phyloP scores from a whole-genome alignment of 2,329 filamentous ascomycete species.

The Colletotrichum truncatum region DNA sequence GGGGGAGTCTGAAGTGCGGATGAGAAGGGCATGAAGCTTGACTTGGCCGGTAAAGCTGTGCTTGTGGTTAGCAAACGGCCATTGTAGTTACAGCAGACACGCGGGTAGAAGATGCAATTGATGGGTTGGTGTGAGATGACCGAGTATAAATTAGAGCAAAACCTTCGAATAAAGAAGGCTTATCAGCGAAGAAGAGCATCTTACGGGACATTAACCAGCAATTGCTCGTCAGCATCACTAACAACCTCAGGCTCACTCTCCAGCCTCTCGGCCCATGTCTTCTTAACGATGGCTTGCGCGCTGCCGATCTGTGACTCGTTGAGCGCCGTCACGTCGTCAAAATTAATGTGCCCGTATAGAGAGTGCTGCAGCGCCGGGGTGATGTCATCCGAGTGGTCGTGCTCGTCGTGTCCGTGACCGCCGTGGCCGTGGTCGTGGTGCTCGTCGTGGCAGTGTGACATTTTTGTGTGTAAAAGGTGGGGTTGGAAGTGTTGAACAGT shows the following conservation, averaged over 20 bases:
- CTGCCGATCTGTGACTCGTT: conserved; percentile 79
- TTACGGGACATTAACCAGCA: conserved; percentile 92
- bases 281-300: conserved; percentile 82
- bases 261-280: conserved; percentile 89
- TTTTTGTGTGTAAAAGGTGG: conserved; percentile 29
- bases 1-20: conserved; percentile 78
- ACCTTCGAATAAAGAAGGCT: no score
- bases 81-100: no score
- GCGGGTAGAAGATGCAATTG: background rate
- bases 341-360: conserved; percentile 92
- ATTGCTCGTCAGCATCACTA: conserved; percentile 90
- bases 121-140: no score
- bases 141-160: no score
- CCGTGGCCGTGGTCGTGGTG: conserved; percentile 60
- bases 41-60: conserved; percentile 90
- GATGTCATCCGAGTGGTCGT: conserved; percentile 93
- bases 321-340: conserved; percentile 83
- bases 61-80: background rate
- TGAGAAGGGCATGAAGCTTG: conserved; percentile 87
- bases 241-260: conserved; percentile 76
- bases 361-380: conserved; percentile 90
- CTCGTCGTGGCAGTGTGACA: conserved; percentile 62
- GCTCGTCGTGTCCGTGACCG: conserved; percentile 66
- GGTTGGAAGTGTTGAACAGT: background rate
- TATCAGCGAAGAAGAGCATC: conserved; percentile 47